Base-by-base conservation (phyloP, 2,329 filamentous ascomycete genomes). In the Mycogone perniciosa region DNA sequence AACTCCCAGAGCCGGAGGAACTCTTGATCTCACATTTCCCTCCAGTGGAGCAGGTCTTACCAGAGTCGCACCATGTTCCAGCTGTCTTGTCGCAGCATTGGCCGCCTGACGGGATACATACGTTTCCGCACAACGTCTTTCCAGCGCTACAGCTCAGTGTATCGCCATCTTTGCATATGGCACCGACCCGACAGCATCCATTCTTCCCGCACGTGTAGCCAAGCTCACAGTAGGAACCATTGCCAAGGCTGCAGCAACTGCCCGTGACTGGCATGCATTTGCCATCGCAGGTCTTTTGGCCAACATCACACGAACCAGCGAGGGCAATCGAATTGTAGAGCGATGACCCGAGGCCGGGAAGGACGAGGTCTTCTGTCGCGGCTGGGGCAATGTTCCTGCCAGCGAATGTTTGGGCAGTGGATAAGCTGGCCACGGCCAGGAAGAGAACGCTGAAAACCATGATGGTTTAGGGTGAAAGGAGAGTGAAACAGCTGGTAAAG, bases 151-250 rank as follows among this genome's bases (percentile, higher is more conserved):
- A 42, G 20, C 10, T 30, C 20, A 30, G 6, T 8, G 40, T n/a
- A 9, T 50, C n/a, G 13, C 29, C 40, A 7, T 26, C 30, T 31
- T 52, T 57, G 33, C 57, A 67, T 8, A 55, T 58, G 45, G 61
- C 48, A 13, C 64, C 63, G 35, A 52, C 38, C 29, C 46, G 54
- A 49, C 67, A 69, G 54, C 68, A 69, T 20, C 62, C 58, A 26
- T 56, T 53, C 6, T 38, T 11, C 33, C 46, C 42, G 50, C 44
- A 47, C 44, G 34, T 33, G 31, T 30, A 37, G 27, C 52, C 52
- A 13, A 39, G 31, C 4, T 51, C 38, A 31, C 52, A 48, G 33
- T 41, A 48, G 38, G 44, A 27, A 30, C 49, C 44, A 37, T 47
- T 41, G 29, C 29, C 35, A 41, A 47, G 29, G 31, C 30, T 31